Base-by-base conservation (phyloP, 768 basidiomycete species). In the Tylopilus rubrobrunneus region DNA sequence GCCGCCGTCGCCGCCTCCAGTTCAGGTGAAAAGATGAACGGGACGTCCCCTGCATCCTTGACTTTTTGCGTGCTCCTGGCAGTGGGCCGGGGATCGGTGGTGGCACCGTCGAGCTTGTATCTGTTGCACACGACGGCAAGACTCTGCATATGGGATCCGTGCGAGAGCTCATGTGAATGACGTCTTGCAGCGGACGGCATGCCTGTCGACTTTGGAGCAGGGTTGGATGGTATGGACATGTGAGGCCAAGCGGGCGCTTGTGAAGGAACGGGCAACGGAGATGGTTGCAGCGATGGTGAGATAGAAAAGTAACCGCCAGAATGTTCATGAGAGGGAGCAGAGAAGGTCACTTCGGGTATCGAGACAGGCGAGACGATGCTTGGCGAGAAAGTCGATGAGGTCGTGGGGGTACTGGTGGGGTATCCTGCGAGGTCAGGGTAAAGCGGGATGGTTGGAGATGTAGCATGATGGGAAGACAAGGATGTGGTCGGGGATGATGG, bases 21-120 rank as follows among this genome's bases (percentile, higher is more conserved):
- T n/a, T 69, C 68, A 2, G 66, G 51, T 2, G 66, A 70, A 25
- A 70, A 68, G 3, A 69, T 66, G n/a, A 69, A 69, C 0, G 67
- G 67, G 10, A 63, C 62, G 36, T 69, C 67, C 1, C 67, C 67
- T 0, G 69, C 67, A 27, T 69, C 67, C 53, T 66, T 68, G 54
- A 60, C 59, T 15, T 44, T 69, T 46, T 58, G 60, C 7, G 36
- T 42, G 6, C 41, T 57, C 60, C 58, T 66, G 43, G 49, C 12
- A 5, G 7, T 40, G 2, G 34, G 25, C 25, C 66, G 59, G 11
- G 56, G 2, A 7, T 66, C 63, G 7, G 39, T 7, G 14, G 62
- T 39, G 9, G 31, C 45, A 6, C n/a, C 25, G n/a, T 67, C 66
- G 1, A 64, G 49, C 40, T 58, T 53, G 34, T 66, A 66, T 46